Percentiles rank a stretch among this genome's conserved stretches.
Evolutionary conservation across 2,329 filamentous ascomycete genomes (phyloP).

Genomic region (Fusarium chaquense): DNA sequence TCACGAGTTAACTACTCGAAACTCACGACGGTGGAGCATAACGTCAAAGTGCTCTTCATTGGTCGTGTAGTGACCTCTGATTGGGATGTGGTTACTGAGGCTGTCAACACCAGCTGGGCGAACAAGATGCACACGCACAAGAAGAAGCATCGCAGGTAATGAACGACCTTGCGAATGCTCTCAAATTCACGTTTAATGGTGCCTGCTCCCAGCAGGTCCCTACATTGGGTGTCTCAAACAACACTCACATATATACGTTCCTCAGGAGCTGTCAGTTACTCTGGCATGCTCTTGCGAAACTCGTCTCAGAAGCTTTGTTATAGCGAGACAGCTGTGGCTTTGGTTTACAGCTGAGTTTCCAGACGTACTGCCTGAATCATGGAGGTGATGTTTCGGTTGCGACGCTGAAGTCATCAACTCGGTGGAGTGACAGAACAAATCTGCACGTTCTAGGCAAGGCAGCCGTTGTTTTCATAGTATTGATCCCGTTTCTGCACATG

Average conservation of each 20-base stretch:
- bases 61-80: constrained; percentile 59
- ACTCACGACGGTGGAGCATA: constrained; percentile 68
- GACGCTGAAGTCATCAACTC: not conserved
- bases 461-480: constrained; percentile 15
- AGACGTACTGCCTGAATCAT: constrained; percentile 7
- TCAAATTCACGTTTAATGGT: constrained; percentile 45
- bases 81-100: constrained; percentile 57
- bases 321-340: constrained; percentile 22
- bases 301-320: constrained; percentile 30
- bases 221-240: constrained; percentile 38
- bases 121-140: constrained; percentile 57
- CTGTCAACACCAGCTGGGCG: constrained; percentile 64
- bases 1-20: constrained; percentile 71
- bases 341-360: constrained; percentile 2
- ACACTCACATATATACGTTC: constrained; percentile 51
- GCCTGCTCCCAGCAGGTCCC: constrained; percentile 34
- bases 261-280: constrained; percentile 37
- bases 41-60: constrained; percentile 68
- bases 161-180: constrained; percentile 20
- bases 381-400: not conserved
- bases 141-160: constrained; percentile 45
- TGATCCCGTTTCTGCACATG: constrained; percentile 6
- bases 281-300: constrained; percentile 38
- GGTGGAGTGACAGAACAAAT: not conserved
- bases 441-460: constrained; percentile 16